Percentiles rank a stretch among this genome's conserved stretches.
phyloP scores from a whole-genome alignment of 2,329 filamentous ascomycete genomes.

The Sporothrix sp. region DNA sequence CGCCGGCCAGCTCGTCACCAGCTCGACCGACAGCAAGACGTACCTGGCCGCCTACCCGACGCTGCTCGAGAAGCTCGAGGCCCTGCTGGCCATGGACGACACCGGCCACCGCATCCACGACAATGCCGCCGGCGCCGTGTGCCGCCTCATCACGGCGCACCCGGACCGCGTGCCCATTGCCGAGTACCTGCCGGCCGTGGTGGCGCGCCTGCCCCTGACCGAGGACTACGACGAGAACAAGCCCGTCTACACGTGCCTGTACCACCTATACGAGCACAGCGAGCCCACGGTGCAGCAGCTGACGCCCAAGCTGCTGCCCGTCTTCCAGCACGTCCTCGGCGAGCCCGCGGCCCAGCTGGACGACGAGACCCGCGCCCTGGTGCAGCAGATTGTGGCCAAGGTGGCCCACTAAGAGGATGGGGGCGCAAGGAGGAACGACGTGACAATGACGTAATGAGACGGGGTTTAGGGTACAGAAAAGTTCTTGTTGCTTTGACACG shows the following conservation, averaged over 20 bases:
- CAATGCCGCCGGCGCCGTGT: slow-evolving; percentile 86
- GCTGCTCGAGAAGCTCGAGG: slow-evolving; percentile 79
- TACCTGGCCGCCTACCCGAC: slow-evolving; percentile 65
- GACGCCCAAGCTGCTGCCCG: slow-evolving; percentile 56
- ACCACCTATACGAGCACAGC: slow-evolving; percentile 66
- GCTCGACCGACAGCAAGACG: slow-evolving; percentile 64
- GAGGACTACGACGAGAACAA: slow-evolving; percentile 97
- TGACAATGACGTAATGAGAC: slow-evolving; percentile 1
- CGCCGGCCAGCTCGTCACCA: slow-evolving; percentile 71
- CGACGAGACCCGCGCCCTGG: slow-evolving; percentile 55
- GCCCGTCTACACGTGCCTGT: slow-evolving; percentile 83
- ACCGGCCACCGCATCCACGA: slow-evolving; percentile 64
- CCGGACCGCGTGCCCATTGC: slow-evolving; percentile 70
- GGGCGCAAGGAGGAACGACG: not conserved
- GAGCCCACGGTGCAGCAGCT: slow-evolving; percentile 61
- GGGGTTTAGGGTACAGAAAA: not conserved
- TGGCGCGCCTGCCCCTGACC: slow-evolving; percentile 72
- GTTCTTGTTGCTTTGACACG: not conserved
- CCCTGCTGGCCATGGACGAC: slow-evolving; percentile 66
- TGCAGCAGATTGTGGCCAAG: slow-evolving; percentile 52
- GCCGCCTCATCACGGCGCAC: slow-evolving; percentile 84
- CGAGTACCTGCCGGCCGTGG: slow-evolving; percentile 71
- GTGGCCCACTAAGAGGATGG: not conserved
- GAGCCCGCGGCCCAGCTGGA: slow-evolving; percentile 68
- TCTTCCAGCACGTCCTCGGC: slow-evolving; percentile 64